These are phyloP conservation scores for Cyclotella baltica DNA, from an alignment of 108 stramenopile genomes.

Conservation along the genomic window DNA sequence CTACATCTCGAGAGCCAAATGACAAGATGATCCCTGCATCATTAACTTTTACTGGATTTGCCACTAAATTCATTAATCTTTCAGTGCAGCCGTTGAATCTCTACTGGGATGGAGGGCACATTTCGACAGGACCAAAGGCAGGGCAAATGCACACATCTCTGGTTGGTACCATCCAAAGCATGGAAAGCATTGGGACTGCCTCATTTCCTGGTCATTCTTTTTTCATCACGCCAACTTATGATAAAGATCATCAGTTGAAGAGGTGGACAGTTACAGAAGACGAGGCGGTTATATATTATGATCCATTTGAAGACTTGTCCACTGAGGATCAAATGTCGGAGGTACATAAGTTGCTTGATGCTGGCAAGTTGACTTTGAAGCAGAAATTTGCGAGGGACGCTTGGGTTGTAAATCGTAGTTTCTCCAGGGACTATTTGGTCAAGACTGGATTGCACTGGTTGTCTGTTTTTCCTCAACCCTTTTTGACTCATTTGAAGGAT, in stretches of 20 bases:
- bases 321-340: slow-evolving; percentile 56
- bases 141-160: slow-evolving; percentile 60
- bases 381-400: slow-evolving; percentile 58
- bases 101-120: slow-evolving; percentile 79
- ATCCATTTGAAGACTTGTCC: slow-evolving; percentile 61
- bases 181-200: slow-evolving; percentile 83
- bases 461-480: slow-evolving; percentile 77
- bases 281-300: slow-evolving; percentile 70
- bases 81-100: slow-evolving; percentile 66
- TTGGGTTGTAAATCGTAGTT: slow-evolving; percentile 66
- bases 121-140: slow-evolving; percentile 47
- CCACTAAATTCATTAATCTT: slow-evolving; percentile 85
- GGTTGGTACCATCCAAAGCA: slow-evolving; percentile 75
- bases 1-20: slow-evolving; percentile 11
- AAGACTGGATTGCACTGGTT: slow-evolving; percentile 71
- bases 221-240: slow-evolving; percentile 72
- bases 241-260: slow-evolving; percentile 58
- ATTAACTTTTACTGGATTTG: slow-evolving; percentile 82
- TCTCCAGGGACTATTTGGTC: slow-evolving; percentile 73
- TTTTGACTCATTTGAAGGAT: neutral
- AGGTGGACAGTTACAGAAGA: slow-evolving; percentile 83
- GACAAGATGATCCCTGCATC: slow-evolving; percentile 56
- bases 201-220: slow-evolving; percentile 83
- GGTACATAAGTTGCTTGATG: slow-evolving; percentile 52
- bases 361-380: slow-evolving; percentile 28